These are phyloP conservation scores for Sporisorium graminicola DNA, from an alignment of 1,284 basidiomycete genomes.

Conservation along the genomic window DNA sequence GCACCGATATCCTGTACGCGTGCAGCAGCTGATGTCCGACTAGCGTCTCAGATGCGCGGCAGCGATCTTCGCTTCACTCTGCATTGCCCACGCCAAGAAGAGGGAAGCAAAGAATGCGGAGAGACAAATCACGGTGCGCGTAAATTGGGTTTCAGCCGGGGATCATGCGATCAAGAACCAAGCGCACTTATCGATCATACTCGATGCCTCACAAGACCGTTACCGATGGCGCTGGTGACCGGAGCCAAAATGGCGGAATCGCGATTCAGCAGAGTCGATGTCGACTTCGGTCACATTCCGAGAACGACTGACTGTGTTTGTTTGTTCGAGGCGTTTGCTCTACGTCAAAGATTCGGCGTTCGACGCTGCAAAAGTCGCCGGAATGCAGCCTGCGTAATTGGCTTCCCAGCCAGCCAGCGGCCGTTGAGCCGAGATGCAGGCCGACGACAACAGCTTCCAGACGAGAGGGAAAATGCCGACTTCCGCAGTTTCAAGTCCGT, in stretches of 20 bases:
- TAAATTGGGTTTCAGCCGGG: conserved; percentile 1
- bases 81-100: conserved; percentile 1
- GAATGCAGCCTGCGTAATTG: conserved; percentile 3
- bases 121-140: neutral
- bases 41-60: conserved; percentile 1
- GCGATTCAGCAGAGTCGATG: too few species aligned
- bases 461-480: neutral
- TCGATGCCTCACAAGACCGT: neutral
- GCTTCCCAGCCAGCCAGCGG: too few species aligned
- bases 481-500: too few species aligned
- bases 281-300: neutral
- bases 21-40: too few species aligned
- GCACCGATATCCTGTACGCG: neutral
- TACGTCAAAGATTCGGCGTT: neutral
- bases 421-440: too few species aligned
- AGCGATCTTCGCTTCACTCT: conserved; percentile 1
- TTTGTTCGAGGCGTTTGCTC: neutral
- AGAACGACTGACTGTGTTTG: neutral
- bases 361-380: neutral
- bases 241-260: too few species aligned
- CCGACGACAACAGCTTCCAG: conserved; percentile 1
- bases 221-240: too few species aligned
- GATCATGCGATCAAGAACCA: neutral
- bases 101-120: conserved; percentile 2
- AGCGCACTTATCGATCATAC: conserved; percentile 3